Base-by-base conservation (phyloP, 192 early-diverging fungal species). In the Coemansia sp. region DNA sequence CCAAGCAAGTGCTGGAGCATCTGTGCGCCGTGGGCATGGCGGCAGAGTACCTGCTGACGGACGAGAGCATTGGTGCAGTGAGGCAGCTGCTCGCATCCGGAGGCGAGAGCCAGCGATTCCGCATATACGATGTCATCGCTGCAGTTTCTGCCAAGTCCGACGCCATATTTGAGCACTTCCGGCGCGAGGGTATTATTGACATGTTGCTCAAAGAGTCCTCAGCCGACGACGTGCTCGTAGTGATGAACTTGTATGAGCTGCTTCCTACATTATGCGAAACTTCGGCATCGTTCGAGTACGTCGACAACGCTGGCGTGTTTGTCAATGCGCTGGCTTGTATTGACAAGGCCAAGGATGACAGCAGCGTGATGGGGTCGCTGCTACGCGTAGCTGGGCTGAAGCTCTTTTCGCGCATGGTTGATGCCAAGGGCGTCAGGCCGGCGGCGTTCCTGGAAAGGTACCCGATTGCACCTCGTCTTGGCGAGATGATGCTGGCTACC, bases 51-150 rank as follows among this genome's bases (percentile, higher is more conserved):
- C 41, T 81, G 53, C 58, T 81, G 27, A 61, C 69, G 20, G 65
- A 59, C 10, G 64, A 69, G 11, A 72, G 73, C 59, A 25, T 75
- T 0, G n/a, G 14, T 1, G 64, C 53, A 1, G 47, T 81, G 43
- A 66, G 29, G 17, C 19, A 19, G 53, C 45, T 76, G 54, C 69
- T 81, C 37, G 22, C 60, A 2, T 36, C 54, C 14, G 74, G 71
- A 6, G 58, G 64, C 59, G 74, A 71, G 36, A 68, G 63, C 39
- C 73, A 78, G 59, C 59, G 76, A 47, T 84, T 84, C 68, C 76
- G 82, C 14, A 64, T 76, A 2, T 84, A 76, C 62, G 76, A 84
- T 36, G 76, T 84, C 36, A 57, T 84, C 45, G 60, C 54, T 12
- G 59, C 57, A 2, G 70, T 73, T 12, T 40, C 51, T n/a, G 37